A percentile compares a stretch with the other conserved stretches of the same genome.
Evolutionary conservation across 225 moss, liverwort and hornwort genomes (phyloP).

Genomic region (Thuidium tamariscinum): DNA sequence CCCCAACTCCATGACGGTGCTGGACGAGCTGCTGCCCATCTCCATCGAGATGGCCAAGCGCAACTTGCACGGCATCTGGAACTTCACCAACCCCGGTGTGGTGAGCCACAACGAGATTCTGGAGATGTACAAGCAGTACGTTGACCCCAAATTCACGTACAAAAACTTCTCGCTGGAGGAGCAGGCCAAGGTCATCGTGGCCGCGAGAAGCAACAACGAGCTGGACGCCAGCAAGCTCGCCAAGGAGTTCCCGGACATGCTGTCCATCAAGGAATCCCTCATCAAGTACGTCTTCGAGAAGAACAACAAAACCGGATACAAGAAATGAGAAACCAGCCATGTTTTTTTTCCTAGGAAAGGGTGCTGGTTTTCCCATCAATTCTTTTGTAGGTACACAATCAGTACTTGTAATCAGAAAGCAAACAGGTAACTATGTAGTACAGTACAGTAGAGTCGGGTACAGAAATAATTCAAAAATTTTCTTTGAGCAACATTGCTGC

Average conservation of each 20-base stretch:
- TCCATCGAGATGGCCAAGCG: conserved; percentile 70
- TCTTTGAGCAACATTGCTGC: too few species aligned
- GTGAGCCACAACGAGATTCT: conserved; percentile 75
- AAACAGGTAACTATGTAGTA: neutral
- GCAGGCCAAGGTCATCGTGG: conserved; percentile 76
- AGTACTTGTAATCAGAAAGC: neutral
- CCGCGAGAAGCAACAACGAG: conserved; percentile 33
- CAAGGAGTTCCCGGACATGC: conserved; percentile 53
- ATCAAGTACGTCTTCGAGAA: conserved; percentile 61
- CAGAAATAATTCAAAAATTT: too few species aligned
- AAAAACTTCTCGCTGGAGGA: conserved; percentile 60
- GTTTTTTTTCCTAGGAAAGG: neutral
- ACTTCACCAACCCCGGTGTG: conserved; percentile 69
- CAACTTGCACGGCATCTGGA: conserved; percentile 51
- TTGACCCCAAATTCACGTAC: conserved; percentile 44
- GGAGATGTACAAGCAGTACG: conserved; percentile 56
- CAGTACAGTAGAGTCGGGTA: neutral
- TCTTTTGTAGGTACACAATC: neutral
- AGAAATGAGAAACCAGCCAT: neutral
- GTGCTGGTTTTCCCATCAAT: neutral
- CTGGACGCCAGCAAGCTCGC: conserved; percentile 47
- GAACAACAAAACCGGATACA: conserved; percentile 2
- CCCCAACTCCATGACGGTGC: conserved; percentile 62
- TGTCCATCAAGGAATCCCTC: conserved; percentile 61
- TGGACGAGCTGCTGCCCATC: conserved; percentile 63